phyloP scores from a whole-genome alignment of 2,329 filamentous ascomycete genomes.

The Plectosphaerella plurivora region DNA sequence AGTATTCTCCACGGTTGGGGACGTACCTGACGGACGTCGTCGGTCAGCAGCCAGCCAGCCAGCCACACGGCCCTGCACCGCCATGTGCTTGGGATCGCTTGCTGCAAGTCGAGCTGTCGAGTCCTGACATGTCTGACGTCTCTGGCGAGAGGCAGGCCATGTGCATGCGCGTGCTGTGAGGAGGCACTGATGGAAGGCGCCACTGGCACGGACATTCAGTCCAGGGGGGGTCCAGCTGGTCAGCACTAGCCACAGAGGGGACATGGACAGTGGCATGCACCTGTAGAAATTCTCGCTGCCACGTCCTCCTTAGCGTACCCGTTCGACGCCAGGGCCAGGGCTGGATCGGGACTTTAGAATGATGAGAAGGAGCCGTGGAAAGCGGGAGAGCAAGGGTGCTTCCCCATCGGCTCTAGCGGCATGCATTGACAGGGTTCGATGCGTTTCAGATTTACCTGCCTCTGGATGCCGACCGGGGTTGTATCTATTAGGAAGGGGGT shows the following conservation, averaged over 20 bases:
- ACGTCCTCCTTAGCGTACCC: neutral
- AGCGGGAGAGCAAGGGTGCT: neutral
- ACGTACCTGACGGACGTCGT: too few relatives aligned
- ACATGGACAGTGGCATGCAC: neutral
- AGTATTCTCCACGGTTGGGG: too few relatives aligned
- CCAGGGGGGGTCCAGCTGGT: neutral
- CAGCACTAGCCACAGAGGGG: neutral
- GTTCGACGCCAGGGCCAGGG: neutral
- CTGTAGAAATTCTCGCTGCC: neutral
- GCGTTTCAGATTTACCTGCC: neutral
- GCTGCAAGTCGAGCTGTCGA: too few relatives aligned
- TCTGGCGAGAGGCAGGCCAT: too few relatives aligned
- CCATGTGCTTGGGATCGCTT: too few relatives aligned
- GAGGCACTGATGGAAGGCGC: too few relatives aligned
- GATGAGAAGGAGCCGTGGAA: neutral
- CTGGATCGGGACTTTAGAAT: neutral
- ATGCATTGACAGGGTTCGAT: neutral
- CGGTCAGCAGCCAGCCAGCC: too few relatives aligned
- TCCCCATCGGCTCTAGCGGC: neutral
- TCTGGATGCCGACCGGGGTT: neutral
- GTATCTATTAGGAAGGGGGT: too few relatives aligned
- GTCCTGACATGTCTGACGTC: too few relatives aligned
- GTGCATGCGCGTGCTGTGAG: too few relatives aligned
- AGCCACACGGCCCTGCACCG: too few relatives aligned
- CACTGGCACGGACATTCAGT: too few relatives aligned